Percentiles rank a stretch among this genome's conserved stretches.
phyloP scores from a whole-genome alignment of 139 green algal species.

The Coccomyxa sp. region DNA sequence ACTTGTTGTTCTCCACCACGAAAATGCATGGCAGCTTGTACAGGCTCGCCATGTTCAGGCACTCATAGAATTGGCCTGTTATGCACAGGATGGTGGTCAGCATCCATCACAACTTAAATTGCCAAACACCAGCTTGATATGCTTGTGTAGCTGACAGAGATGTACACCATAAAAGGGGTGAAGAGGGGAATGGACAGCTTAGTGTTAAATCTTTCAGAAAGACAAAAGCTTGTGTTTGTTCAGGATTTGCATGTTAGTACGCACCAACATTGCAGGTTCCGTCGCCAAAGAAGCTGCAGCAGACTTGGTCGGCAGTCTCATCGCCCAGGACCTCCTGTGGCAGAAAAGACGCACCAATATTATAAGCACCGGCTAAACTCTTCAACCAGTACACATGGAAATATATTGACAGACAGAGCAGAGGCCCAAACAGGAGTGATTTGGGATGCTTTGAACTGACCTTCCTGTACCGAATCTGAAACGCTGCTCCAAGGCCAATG shows the following conservation, averaged over 20 bases:
- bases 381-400: neutral
- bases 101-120: neutral
- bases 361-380: neutral
- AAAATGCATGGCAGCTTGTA: conserved; percentile 99
- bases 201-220: too few relatives aligned
- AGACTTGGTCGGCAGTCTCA: conserved; percentile 73
- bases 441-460: neutral
- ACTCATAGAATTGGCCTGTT: conserved; percentile 91
- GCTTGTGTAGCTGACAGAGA: too few relatives aligned
- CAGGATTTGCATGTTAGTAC: neutral
- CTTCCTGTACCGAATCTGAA: conserved; percentile 78
- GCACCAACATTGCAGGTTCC: conserved; percentile 91
- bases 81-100: neutral
- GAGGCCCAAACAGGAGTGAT: neutral
- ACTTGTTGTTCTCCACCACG: conserved; percentile 98
- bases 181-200: too few relatives aligned
- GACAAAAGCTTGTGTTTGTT: too few relatives aligned
- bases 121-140: too few relatives aligned
- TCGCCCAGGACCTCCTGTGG: conserved; percentile 73
- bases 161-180: too few relatives aligned
- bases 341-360: neutral
- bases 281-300: conserved; percentile 92
- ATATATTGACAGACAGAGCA: neutral
- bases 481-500: conserved; percentile 90
- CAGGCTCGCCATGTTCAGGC: conserved; percentile 95